Evolutionary conservation across 768 basidiomycete genomes (phyloP), one percentile per base, ranked within the genome.

Genomic region (Rhizopogon vinicolor): DNA sequence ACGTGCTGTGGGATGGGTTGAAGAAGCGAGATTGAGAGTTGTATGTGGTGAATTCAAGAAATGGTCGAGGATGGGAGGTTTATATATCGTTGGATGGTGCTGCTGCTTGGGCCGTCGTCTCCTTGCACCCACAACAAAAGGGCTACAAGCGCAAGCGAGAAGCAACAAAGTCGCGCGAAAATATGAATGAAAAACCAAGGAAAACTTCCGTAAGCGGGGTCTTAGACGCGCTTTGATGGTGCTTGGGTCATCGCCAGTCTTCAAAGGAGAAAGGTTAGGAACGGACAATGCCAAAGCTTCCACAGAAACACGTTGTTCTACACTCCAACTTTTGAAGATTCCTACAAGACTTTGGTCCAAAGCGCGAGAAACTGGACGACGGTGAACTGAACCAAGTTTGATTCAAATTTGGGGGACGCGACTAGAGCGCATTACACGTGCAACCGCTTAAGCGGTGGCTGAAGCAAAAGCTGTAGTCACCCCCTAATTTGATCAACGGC

Each of bases 101-200:
- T 18, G 43, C 33, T 25, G 53, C 65, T 56, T 57, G 55, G 54
- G 44, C 56, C 50, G 41, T 25, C 8, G 31, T 33, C 31, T 42
- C 39, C 51, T 39, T n/a, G 42, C 44, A 55, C 28, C 58, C 43
- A 57, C 62, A 58, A 53, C 43, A 41, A 67, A 68, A 56, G 58
- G 56, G 48, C 35, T 37, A 44, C 28, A 25, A 52, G 49, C 41
- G 42, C 31, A 33, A 33, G 49, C 33, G n/a, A 51, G 48, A 18
- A 44, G 41, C 59, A 52, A 66, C 59, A 53, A 55, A 61, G 54
- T 52, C 50, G 55, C 54, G 52, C 57, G 40, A 61, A 66, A 64
- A 50, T 49, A 50, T 50, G 45, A 31, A 52, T n/a, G 46, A 50
- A 49, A 53, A 53, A 51, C 52, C 57, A 46, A 41, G 52, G 16